A percentile compares a stretch with the other conserved stretches of the same genome.
phyloP scores from a whole-genome alignment of 192 early-diverging fungal species.

The Coemansia sp. region DNA sequence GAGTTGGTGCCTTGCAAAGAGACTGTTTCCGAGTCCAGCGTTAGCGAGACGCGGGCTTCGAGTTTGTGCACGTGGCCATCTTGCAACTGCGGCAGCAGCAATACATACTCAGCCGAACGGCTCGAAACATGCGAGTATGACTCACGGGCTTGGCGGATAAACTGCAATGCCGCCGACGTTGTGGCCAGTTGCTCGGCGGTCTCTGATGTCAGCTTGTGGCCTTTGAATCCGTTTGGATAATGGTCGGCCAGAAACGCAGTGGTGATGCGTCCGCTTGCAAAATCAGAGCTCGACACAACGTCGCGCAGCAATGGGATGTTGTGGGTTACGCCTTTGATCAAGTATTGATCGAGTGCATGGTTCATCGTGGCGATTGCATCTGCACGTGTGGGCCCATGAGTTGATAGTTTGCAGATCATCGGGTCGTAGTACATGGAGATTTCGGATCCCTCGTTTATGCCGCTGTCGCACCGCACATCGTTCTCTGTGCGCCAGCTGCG shows the following conservation, averaged over 20 bases:
- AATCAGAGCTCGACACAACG: too few species aligned
- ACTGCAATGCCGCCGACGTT: too few species aligned
- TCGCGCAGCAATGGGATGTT: too few species aligned
- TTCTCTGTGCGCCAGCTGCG: constrained; percentile 57
- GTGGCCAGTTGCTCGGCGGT: too few species aligned
- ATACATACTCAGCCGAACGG: too few species aligned
- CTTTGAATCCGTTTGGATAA: too few species aligned
- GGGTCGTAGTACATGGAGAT: constrained; percentile 93
- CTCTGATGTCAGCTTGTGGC: too few species aligned
- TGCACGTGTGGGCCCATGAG: constrained; percentile 73
- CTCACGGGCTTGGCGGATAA: too few species aligned
- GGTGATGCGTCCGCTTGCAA: too few species aligned
- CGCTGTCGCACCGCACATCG: constrained; percentile 85
- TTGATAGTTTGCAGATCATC: constrained; percentile 94
- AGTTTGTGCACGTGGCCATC: constrained; percentile 51
- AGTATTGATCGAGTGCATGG: constrained; percentile 80
- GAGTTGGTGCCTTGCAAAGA: constrained; percentile 23
- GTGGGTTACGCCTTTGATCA: constrained; percentile 55
- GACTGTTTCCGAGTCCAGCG: not conserved
- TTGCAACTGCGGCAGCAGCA: constrained; percentile 45
- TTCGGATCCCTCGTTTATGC: constrained; percentile 84
- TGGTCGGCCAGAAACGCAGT: too few species aligned
- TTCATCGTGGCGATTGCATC: constrained; percentile 79
- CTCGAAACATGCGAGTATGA: too few species aligned
- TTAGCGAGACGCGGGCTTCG: constrained; percentile 12